Conservation (phyloP, 768 basidiomycete genomes). For the Termitomyces sp. region DNA sequence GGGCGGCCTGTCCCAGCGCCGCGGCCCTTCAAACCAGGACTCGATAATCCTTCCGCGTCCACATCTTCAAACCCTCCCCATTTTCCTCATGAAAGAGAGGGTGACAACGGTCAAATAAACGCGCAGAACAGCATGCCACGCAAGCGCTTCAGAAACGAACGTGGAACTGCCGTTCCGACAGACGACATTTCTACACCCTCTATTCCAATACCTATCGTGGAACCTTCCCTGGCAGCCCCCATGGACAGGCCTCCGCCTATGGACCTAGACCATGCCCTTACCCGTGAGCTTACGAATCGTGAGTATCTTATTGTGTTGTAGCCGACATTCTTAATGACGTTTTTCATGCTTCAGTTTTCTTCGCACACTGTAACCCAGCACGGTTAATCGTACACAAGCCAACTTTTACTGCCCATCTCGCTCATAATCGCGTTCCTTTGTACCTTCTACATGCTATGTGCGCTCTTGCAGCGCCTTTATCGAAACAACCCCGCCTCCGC, state of each 20-base stretch:
- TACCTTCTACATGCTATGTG: conserved; percentile 72
- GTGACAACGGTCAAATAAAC: conserved; percentile 28
- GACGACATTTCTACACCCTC: conserved; percentile 27
- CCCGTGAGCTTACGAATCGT: conserved; percentile 73
- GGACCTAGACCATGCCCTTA: conserved; percentile 56
- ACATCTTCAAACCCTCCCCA: conserved; percentile 20
- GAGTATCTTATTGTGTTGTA: conserved; percentile 23
- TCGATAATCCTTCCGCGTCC: conserved; percentile 18
- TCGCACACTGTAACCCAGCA: conserved; percentile 76
- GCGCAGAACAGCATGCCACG: conserved; percentile 20
- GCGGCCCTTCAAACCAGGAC: conserved; percentile 40
- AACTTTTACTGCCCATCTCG: conserved; percentile 62
- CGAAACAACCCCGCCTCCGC: conserved; percentile 57
- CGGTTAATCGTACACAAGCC: conserved; percentile 76
- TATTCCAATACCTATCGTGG: conserved; percentile 27
- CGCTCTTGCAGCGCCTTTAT: conserved; percentile 73
- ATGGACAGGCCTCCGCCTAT: conserved; percentile 37
- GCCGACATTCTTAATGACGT: conserved; percentile 9
- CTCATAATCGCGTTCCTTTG: conserved; percentile 60
- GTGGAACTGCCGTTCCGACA: conserved; percentile 29
- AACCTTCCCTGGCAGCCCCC: conserved; percentile 30
- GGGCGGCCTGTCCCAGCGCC: conserved; percentile 79
- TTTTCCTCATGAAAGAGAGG: conserved; percentile 25
- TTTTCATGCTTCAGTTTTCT: conserved; percentile 52
- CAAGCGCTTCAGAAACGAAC: conserved; percentile 46